phyloP scores from a whole-genome alignment of 306 rosid species.

The Trichosanthes cucumerina region DNA sequence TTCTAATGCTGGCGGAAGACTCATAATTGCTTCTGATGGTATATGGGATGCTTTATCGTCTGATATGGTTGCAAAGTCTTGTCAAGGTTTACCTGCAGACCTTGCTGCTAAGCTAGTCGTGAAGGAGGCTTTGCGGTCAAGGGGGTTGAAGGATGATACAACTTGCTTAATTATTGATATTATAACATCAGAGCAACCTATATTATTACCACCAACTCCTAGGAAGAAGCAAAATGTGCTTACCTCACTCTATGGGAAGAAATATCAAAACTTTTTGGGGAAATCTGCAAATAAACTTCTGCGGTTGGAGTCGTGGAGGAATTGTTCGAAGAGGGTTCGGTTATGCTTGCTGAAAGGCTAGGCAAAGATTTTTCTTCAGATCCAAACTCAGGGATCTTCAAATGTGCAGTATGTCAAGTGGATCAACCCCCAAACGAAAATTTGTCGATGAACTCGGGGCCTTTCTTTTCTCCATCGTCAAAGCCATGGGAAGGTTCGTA shows the following conservation, averaged over 20 bases:
- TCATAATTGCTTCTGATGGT: slow-evolving; percentile 97
- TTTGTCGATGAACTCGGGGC: slow-evolving; percentile 63
- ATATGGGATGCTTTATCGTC: slow-evolving; percentile 96
- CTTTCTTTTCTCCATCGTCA: slow-evolving; percentile 75
- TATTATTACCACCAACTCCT: slow-evolving; percentile 56
- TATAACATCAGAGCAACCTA: slow-evolving; percentile 70
- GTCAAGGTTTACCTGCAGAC: slow-evolving; percentile 94
- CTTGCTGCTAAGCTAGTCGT: slow-evolving; percentile 98
- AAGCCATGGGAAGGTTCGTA: slow-evolving; percentile 94
- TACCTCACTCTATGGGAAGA: slow-evolving; percentile 71
- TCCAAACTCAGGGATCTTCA: slow-evolving; percentile 59
- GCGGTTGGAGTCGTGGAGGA: slow-evolving; percentile 94
- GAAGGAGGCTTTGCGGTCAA: slow-evolving; percentile 93
- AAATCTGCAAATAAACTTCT: slow-evolving; percentile 75
- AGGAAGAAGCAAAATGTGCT: slow-evolving; percentile 64
- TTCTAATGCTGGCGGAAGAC: slow-evolving; percentile 89
- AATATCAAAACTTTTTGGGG: slow-evolving; percentile 44
- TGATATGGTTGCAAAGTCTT: slow-evolving; percentile 74
- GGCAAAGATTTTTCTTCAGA: slow-evolving; percentile 66
- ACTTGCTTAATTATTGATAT: slow-evolving; percentile 95
- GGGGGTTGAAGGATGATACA: slow-evolving; percentile 98
- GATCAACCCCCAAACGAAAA: slow-evolving; percentile 77
- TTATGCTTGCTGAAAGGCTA: slow-evolving; percentile 93
- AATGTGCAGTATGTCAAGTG: slow-evolving; percentile 92
- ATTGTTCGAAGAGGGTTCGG: slow-evolving; percentile 98